phyloP scores from a whole-genome alignment of 768 basidiomycete species.

The Antrodiella citrinella region DNA sequence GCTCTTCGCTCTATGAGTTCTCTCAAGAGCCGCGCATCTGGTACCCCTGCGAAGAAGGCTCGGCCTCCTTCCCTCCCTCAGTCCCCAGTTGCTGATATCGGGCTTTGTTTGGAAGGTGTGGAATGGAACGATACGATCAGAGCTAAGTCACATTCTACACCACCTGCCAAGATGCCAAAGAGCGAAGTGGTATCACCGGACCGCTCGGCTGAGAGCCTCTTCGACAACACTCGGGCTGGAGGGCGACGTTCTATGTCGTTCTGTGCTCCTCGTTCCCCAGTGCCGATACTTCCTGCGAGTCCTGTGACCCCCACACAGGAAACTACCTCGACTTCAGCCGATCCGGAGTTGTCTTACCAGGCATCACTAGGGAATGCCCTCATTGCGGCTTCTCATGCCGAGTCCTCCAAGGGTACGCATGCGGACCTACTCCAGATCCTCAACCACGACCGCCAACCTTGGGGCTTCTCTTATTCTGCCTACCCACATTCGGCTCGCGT shows the following conservation, averaged over 20 bases:
- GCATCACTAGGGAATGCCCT: constrained; percentile 82
- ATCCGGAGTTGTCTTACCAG: constrained; percentile 41
- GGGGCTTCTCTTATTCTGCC: constrained; percentile 84
- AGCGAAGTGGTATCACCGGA: constrained; percentile 26
- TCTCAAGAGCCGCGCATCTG: constrained; percentile 47
- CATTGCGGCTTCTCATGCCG: constrained; percentile 90
- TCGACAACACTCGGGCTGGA: constrained; percentile 31
- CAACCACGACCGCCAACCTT: constrained; percentile 80
- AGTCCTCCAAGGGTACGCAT: constrained; percentile 86
- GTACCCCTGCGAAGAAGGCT: constrained; percentile 21
- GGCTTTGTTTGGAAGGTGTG: constrained; percentile 29
- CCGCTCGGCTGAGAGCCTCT: constrained; percentile 24
- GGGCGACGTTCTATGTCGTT: constrained; percentile 76
- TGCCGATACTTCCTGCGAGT: constrained; percentile 33
- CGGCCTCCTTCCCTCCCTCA: constrained; percentile 12
- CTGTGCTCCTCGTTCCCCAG: constrained; percentile 41
- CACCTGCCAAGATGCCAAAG: constrained; percentile 12
- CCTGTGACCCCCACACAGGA: constrained; percentile 23
- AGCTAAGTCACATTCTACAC: constrained; percentile 16
- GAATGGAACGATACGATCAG: constrained; percentile 36
- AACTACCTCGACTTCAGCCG: neutral
- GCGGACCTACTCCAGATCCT: constrained; percentile 88
- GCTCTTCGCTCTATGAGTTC: constrained; percentile 78
- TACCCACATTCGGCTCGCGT: constrained; percentile 73
- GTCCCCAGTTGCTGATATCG: constrained; percentile 9